Percentiles rank a stretch among this genome's conserved stretches.
Evolutionary conservation across 805 yeast genomes (phyloP).

Genomic region (Hanseniaspora vineae): DNA sequence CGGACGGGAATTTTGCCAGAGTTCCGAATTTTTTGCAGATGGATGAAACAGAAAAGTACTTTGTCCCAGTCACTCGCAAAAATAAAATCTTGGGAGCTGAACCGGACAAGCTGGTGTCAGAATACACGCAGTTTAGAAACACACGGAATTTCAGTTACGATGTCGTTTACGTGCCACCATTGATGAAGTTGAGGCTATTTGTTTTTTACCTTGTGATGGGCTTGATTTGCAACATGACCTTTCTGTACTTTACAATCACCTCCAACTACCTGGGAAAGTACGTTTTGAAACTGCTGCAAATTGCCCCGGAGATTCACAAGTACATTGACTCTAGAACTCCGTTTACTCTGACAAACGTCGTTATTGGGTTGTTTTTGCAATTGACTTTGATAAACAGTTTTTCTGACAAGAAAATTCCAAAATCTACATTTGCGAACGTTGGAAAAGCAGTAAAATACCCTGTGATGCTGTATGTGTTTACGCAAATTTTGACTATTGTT

Average conservation of each 20-base stretch:
- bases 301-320: background rate
- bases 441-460: background rate
- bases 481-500: background rate
- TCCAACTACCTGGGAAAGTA: background rate
- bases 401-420: background rate
- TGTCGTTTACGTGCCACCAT: background rate
- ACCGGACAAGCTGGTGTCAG: background rate
- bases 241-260: background rate
- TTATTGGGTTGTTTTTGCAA: background rate
- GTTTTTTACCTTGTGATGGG: background rate
- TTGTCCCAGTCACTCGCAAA: slow-evolving; percentile 71
- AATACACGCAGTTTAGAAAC: background rate
- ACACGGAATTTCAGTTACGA: background rate
- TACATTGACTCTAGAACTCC: background rate
- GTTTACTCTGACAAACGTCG: background rate
- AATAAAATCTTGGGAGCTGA: slow-evolving; percentile 29
- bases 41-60: slow-evolving; percentile 48
- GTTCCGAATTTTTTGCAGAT: slow-evolving; percentile 82
- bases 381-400: background rate
- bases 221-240: background rate
- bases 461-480: background rate
- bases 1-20: slow-evolving; percentile 70
- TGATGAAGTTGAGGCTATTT: background rate
- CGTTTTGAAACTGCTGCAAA: background rate
- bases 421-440: background rate